Percentiles rank a stretch among this genome's conserved stretches.
Evolutionary conservation across 192 early-diverging fungal species (phyloP).

Genomic region (Endogone sp.): DNA sequence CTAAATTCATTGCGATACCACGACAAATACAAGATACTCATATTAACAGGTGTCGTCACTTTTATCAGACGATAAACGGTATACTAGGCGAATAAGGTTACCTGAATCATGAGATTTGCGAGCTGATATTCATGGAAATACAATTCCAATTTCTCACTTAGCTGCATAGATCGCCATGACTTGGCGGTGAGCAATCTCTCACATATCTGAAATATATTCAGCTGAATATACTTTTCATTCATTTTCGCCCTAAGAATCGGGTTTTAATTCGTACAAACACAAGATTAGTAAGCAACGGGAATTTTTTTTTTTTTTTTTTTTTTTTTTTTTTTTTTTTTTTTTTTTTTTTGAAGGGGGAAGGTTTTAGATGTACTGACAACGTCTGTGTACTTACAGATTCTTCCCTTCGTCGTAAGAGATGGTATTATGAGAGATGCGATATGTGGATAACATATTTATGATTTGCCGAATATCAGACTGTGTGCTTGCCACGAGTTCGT

Average conservation of each 20-base stretch:
- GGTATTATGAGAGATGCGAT: slow-evolving; percentile 55
- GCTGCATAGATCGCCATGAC: slow-evolving; percentile 32
- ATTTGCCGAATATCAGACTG: slow-evolving; percentile 95
- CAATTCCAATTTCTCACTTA: slow-evolving; percentile 78
- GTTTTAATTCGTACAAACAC: slow-evolving; percentile 3
- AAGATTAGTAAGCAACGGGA: slow-evolving; percentile 6
- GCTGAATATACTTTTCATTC: slow-evolving; percentile 25
- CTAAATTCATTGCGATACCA: slow-evolving; percentile 5
- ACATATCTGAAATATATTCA: slow-evolving; percentile 75
- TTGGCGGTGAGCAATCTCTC: slow-evolving; percentile 52
- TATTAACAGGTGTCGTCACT: background rate
- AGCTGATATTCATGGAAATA: slow-evolving; percentile 91
- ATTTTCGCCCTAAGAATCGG: slow-evolving; percentile 22
- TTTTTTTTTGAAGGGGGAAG: too few species aligned
- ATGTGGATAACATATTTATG: slow-evolving; percentile 92
- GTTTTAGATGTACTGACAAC: background rate
- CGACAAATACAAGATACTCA: background rate
- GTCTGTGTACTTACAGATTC: slow-evolving; percentile 45
- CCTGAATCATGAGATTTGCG: slow-evolving; percentile 91
- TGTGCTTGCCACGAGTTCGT: slow-evolving; percentile 74
- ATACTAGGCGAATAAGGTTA: too few species aligned
- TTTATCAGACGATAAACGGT: too few species aligned
- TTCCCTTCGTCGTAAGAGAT: slow-evolving; percentile 85
- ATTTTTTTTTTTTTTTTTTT: too few species aligned
- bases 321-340: slow-evolving; percentile 66